Evolutionary conservation across 768 basidiomycete genomes (phyloP).

Genomic region (Boletus coccyginus): DNA sequence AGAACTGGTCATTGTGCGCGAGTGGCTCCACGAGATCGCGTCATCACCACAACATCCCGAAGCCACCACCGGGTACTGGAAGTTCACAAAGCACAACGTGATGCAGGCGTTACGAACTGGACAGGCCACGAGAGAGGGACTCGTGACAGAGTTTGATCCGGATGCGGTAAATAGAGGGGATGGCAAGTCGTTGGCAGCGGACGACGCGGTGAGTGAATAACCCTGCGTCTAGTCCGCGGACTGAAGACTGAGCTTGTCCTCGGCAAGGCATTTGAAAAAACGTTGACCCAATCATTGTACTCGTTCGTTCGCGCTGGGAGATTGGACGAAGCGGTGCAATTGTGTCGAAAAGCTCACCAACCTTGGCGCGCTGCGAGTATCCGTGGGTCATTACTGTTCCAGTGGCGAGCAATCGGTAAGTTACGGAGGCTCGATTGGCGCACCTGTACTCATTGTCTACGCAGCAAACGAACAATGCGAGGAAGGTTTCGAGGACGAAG

Average conservation of each 20-base stretch:
- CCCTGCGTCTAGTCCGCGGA: neutral
- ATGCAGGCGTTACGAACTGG: constrained; percentile 63
- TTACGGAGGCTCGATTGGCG: constrained; percentile 1
- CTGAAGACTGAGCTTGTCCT: neutral
- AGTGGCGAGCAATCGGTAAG: constrained; percentile 71
- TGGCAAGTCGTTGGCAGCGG: constrained; percentile 59
- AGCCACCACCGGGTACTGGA: constrained; percentile 79
- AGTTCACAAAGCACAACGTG: constrained; percentile 73
- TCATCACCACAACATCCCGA: constrained; percentile 60
- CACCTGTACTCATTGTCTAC: constrained; percentile 34
- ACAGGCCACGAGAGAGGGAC: constrained; percentile 40
- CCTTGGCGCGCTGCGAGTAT: constrained; percentile 92
- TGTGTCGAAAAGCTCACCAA: constrained; percentile 80
- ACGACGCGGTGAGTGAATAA: constrained; percentile 64
- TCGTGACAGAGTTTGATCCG: constrained; percentile 75
- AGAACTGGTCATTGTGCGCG: constrained; percentile 80
- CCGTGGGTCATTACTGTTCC: constrained; percentile 76
- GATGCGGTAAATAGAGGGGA: constrained; percentile 68
- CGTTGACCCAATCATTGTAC: constrained; percentile 73
- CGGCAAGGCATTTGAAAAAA: constrained; percentile 74
- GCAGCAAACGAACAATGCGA: constrained; percentile 49
- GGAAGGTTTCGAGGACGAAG: constrained; percentile 44
- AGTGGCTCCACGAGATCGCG: constrained; percentile 84
- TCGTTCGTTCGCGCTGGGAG: constrained; percentile 82
- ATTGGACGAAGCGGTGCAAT: constrained; percentile 77